Percentiles rank a stretch among this genome's conserved stretches.
Conservation (phyloP, 2,329 filamentous ascomycete genomes). For the Nannizzia gypsea region DNA sequence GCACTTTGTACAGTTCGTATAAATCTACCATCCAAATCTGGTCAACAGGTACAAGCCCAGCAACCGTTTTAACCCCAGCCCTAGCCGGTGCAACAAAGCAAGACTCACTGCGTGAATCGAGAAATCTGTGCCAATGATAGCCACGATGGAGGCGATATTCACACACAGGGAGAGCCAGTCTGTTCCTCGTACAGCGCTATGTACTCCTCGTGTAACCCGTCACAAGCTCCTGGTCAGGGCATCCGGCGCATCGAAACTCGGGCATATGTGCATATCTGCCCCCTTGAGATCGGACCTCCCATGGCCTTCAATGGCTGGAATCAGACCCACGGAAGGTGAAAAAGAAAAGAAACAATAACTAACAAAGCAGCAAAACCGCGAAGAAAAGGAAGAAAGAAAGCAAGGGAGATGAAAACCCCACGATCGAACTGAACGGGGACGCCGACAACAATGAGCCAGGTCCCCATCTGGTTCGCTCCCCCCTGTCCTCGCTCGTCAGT, state of each 20-base stretch:
- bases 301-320: not conserved
- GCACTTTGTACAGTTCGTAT: not conserved
- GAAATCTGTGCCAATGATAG: not conserved
- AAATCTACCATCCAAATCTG: not conserved
- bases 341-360: not conserved
- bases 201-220: not conserved
- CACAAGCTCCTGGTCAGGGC: not conserved
- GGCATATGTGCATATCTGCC: not conserved
- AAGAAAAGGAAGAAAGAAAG: not conserved
- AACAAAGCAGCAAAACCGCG: not conserved
- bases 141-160: not conserved
- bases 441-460: not conserved
- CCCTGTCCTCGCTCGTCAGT: not conserved
- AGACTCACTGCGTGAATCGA: not conserved
- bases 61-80: not conserved
- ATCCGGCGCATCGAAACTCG: not conserved
- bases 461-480: not conserved
- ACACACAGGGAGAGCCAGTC: not conserved
- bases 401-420: not conserved
- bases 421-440: not conserved
- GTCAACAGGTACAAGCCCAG: not conserved
- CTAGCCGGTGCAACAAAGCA: not conserved
- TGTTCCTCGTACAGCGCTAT: slow-evolving; percentile 3
- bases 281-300: not conserved
- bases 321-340: not conserved